Percentiles rank a stretch among this genome's conserved stretches.
Evolutionary conservation across 768 basidiomycete genomes (phyloP).

Genomic region (Podaxis carcinomalis): DNA sequence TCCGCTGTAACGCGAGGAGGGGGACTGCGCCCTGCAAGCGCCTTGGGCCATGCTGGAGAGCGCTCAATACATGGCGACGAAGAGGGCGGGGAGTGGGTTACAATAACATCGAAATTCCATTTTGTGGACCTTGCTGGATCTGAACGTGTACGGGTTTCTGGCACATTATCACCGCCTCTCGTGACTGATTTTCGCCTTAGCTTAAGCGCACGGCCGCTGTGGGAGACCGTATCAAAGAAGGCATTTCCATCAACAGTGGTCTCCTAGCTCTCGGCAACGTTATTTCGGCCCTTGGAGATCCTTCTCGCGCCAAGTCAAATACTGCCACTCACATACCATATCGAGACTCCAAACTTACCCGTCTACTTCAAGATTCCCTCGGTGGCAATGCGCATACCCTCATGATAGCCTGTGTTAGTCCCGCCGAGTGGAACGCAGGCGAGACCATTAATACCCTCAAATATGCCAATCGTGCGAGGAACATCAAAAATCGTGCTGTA

Average conservation of each 20-base stretch:
- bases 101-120: constrained; percentile 93
- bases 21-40: constrained; percentile 68
- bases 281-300: constrained; percentile 96
- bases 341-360: constrained; percentile 96
- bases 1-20: constrained; percentile 64
- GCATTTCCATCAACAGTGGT: constrained; percentile 98
- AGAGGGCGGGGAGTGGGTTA: constrained; percentile 79
- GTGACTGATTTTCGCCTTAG: constrained; percentile 33
- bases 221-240: constrained; percentile 96
- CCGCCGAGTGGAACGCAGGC: constrained; percentile 90
- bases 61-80: constrained; percentile 44
- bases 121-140: constrained; percentile 98
- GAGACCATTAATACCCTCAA: constrained; percentile 96
- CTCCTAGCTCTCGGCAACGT: constrained; percentile 96
- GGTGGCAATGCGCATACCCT: constrained; percentile 97
- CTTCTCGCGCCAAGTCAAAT: constrained; percentile 77
- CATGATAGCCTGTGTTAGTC: constrained; percentile 98
- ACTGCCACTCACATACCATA: constrained; percentile 92
- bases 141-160: constrained; percentile 63
- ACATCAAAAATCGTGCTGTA: constrained; percentile 93
- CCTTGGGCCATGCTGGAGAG: constrained; percentile 68
- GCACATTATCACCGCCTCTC: constrained; percentile 6
- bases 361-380: constrained; percentile 92
- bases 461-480: constrained; percentile 94
- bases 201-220: constrained; percentile 95